These are phyloP conservation scores for Ceratorhiza oryzae-sativae DNA, from an alignment of 1,284 basidiomycete species.

Conservation along the genomic window DNA sequence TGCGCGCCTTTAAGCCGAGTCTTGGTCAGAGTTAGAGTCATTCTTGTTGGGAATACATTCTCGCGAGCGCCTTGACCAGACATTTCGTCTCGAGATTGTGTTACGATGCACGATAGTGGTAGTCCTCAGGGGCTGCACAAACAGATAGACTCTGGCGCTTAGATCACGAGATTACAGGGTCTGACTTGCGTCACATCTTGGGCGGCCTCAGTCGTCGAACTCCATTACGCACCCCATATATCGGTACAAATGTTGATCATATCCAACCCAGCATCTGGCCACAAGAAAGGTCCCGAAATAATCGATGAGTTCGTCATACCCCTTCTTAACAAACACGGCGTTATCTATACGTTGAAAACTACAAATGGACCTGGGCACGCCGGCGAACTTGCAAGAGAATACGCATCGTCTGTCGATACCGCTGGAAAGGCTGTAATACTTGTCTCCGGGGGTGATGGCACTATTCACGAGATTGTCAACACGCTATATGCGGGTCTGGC, in stretches of 20 bases:
- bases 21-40: slow-evolving; percentile 95
- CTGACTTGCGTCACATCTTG: slow-evolving; percentile 1
- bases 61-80: slow-evolving; percentile 88
- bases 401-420: slow-evolving; percentile 31
- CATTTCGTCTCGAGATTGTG: slow-evolving; percentile 63
- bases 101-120: background rate
- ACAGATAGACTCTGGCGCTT: background rate
- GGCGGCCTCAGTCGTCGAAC: background rate
- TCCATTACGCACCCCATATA: background rate
- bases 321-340: slow-evolving; percentile 57
- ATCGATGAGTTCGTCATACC: slow-evolving; percentile 69
- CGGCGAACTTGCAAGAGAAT: slow-evolving; percentile 51
- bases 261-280: slow-evolving; percentile 60
- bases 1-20: slow-evolving; percentile 94
- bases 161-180: slow-evolving; percentile 11
- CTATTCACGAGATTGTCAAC: slow-evolving; percentile 84
- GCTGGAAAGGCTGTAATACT: slow-evolving; percentile 57
- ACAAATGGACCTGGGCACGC: slow-evolving; percentile 68
- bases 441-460: slow-evolving; percentile 89
- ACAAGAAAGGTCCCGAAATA: slow-evolving; percentile 56
- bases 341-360: slow-evolving; percentile 52
- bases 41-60: slow-evolving; percentile 92
- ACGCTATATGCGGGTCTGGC: slow-evolving; percentile 54
- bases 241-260: slow-evolving; percentile 44
- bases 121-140: background rate